A percentile compares a stretch with the other conserved stretches of the same genome.
phyloP scores from a whole-genome alignment of 192 early-diverging fungal species.

The Chytriomyces sp. region DNA sequence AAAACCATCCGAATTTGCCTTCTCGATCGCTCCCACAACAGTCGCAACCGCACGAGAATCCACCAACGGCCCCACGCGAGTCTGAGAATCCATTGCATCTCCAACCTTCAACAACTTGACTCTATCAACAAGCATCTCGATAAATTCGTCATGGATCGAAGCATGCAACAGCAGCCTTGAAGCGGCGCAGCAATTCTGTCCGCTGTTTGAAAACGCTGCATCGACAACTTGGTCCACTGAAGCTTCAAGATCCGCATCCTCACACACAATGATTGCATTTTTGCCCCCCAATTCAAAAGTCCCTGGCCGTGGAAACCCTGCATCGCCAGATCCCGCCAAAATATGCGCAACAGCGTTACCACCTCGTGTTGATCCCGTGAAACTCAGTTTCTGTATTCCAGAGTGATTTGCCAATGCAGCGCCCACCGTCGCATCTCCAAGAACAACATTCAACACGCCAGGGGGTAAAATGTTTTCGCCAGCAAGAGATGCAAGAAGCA shows the following conservation, averaged over 20 bases:
- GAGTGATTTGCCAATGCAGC: constrained; percentile 69
- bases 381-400: constrained; percentile 67
- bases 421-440: constrained; percentile 74
- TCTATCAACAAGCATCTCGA: not conserved
- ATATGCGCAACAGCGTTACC: constrained; percentile 2
- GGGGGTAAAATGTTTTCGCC: constrained; percentile 58
- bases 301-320: constrained; percentile 72
- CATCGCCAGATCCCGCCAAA: constrained; percentile 55
- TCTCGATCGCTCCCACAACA: constrained; percentile 30
- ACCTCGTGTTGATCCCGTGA: constrained; percentile 62
- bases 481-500: constrained; percentile 27
- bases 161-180: constrained; percentile 17
- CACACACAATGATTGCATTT: constrained; percentile 61
- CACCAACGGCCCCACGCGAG: constrained; percentile 17
- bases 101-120: constrained; percentile 1
- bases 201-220: constrained; percentile 30
- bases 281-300: constrained; percentile 85
- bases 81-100: constrained; percentile 1
- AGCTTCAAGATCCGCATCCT: constrained; percentile 27
- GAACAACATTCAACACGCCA: constrained; percentile 79
- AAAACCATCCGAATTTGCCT: constrained; percentile 44
- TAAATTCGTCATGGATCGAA: constrained; percentile 9
- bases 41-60: not conserved
- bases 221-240: constrained; percentile 15
- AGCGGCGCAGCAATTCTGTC: constrained; percentile 36